Base-by-base conservation (phyloP, 2,329 filamentous ascomycete species). In the Colletotrichum kahawae region DNA sequence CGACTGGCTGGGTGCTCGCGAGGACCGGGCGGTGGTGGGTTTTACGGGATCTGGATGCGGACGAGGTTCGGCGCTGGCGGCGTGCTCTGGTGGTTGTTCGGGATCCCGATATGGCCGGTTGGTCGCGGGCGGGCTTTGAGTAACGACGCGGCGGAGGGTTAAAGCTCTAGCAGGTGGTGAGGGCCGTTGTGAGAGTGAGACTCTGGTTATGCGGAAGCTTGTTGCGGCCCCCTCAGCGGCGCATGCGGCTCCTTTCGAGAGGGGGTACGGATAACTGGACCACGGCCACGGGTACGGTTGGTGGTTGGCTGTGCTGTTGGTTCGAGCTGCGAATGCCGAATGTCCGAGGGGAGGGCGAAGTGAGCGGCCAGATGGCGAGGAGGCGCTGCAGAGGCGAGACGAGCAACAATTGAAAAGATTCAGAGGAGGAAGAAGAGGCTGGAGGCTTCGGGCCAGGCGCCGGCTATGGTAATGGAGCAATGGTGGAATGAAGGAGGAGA, bases 301-400 rank as follows among this genome's bases (percentile, higher is more conserved):
- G 12, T 63, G 18, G 12, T 62, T n/a, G 18, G 33, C 33, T 43
- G 43, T 24, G 31, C 36, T 31, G 24, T 56, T 21, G 36, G 12
- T n/a, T 48, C 4, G 24, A 69, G 59, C 14, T 70, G 43, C 36
- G 43, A 75, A 75, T 72, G 69, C 72, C 60, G 60, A 63, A 38
- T 63, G 60, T 63, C 60, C 38, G 38, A 63, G 31, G 65, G 10
- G 57, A 60, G n/a, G 38, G 33, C 38, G 57, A 38, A 43, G 27
- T 18, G 16, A 1, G 8, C 16, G 2, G 18, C 27, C 18, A 54
- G 38, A 57, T 21, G 33, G 60, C 34, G 60, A 60, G 27, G 57
- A 60, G 57, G n/a, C 13, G 31, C 4, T 21, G 57, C 0, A 2
- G 0, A 33, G 0, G 54, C 43, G 12, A 51, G 4, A 27, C 54